Evolutionary conservation across 352 stramenopile species (phyloP).

Genomic region (Aphanomyces invadans): DNA sequence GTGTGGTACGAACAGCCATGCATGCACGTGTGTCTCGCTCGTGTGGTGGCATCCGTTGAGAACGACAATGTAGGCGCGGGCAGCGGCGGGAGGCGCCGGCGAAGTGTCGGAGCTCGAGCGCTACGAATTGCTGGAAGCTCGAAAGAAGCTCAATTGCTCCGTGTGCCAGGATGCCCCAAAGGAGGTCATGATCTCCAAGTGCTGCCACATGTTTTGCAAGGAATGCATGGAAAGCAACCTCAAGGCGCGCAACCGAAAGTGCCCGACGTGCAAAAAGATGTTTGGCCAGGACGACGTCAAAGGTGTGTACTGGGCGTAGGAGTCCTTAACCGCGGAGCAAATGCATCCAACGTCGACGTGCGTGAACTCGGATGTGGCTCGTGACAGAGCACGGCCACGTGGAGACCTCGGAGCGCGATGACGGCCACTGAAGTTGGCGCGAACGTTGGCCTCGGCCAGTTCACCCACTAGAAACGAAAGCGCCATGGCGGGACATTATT

Average conservation of each 20-base stretch:
- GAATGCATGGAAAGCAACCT: constrained; percentile 83
- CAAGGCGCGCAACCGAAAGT: constrained; percentile 85
- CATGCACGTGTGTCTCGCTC: no score
- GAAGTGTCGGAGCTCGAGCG: constrained; percentile 63
- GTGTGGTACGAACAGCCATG: not conserved
- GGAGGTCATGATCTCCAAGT: constrained; percentile 84
- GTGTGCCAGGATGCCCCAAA: constrained; percentile 81
- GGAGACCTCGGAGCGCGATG: no score
- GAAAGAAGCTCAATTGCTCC: constrained; percentile 78
- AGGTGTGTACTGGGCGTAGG: constrained; percentile 72
- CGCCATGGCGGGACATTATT: no score
- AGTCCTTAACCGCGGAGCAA: no score
- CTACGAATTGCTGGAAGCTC: constrained; percentile 72
- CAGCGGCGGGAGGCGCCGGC: constrained; percentile 27
- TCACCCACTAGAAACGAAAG: no score
- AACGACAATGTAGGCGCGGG: constrained; percentile 33
- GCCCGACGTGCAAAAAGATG: constrained; percentile 86
- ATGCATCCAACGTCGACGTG: no score
- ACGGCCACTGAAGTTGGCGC: no score
- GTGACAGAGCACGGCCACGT: no score
- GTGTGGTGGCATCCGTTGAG: no score
- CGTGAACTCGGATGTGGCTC: no score
- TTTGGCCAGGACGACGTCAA: constrained; percentile 86
- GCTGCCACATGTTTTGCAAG: constrained; percentile 85
- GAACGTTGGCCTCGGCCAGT: no score